Conservation (phyloP, 2,329 filamentous ascomycete species). For the Aspergillus ochraceoroseus region DNA sequence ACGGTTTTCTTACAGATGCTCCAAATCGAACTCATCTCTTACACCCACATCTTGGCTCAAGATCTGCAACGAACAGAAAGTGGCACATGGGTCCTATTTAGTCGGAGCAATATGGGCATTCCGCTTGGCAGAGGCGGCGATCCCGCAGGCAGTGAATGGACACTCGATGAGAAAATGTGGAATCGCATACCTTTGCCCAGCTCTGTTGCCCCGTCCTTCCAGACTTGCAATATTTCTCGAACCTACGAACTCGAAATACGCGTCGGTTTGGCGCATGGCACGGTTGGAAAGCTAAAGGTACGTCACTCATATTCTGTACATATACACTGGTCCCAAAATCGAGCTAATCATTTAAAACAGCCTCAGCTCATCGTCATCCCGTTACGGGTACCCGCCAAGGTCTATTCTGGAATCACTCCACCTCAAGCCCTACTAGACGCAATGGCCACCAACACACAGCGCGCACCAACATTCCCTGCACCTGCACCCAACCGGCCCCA, state of each 20-base stretch:
- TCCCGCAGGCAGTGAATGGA: slow-evolving; percentile 61
- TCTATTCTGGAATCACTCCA: slow-evolving; percentile 84
- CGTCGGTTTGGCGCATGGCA: slow-evolving; percentile 71
- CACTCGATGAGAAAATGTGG: slow-evolving; percentile 71
- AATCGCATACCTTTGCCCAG: slow-evolving; percentile 67
- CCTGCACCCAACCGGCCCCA: slow-evolving; percentile 24
- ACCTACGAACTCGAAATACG: slow-evolving; percentile 79
- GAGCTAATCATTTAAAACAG: slow-evolving; percentile 34
- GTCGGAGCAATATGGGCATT: slow-evolving; percentile 65
- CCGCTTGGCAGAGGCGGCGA: slow-evolving; percentile 58
- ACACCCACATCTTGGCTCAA: slow-evolving; percentile 73
- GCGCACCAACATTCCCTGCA: slow-evolving; percentile 20
- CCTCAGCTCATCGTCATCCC: slow-evolving; percentile 75
- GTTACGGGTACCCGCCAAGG: slow-evolving; percentile 69
- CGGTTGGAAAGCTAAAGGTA: slow-evolving; percentile 50
- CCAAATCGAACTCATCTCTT: slow-evolving; percentile 74
- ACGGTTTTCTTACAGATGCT: slow-evolving; percentile 70
- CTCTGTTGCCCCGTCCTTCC: slow-evolving; percentile 79
- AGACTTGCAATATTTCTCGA: slow-evolving; percentile 79
- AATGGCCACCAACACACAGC: slow-evolving; percentile 41
- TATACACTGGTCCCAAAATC: slow-evolving; percentile 1
- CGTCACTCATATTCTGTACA: slow-evolving; percentile 18
- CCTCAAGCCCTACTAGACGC: slow-evolving; percentile 70
- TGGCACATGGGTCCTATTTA: slow-evolving; percentile 70
- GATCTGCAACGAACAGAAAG: slow-evolving; percentile 66